Conservation (phyloP, 2,329 filamentous ascomycete genomes). For the Colletotrichum sp. region DNA sequence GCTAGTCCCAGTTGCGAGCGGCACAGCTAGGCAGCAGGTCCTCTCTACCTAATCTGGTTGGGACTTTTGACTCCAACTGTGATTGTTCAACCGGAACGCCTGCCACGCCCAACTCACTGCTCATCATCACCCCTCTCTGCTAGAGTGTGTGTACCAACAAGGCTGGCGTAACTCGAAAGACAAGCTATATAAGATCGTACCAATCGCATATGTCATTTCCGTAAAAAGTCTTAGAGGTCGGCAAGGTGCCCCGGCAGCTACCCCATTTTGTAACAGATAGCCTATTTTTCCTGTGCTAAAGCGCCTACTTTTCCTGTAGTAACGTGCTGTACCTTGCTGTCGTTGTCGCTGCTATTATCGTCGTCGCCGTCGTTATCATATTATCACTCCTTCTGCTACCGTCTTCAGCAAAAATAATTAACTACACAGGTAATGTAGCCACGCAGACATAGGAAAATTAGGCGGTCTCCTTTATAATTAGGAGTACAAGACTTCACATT, state of each 20-base stretch:
- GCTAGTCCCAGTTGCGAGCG: background rate
- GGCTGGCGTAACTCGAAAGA: background rate
- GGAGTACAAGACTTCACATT: background rate
- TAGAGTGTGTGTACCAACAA: background rate
- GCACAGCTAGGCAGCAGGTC: background rate
- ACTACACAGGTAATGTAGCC: too few species aligned
- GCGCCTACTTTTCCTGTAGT: too few species aligned
- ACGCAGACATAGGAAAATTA: too few species aligned
- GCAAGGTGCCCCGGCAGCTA: background rate
- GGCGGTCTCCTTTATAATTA: too few species aligned
- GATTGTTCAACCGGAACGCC: background rate
- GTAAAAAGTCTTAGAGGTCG: fast-evolving
- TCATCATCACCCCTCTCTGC: background rate
- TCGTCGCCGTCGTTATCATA: too few species aligned
- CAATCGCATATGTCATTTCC: background rate
- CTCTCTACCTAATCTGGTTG: background rate
- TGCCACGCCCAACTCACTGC: background rate
- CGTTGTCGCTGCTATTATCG: too few species aligned
- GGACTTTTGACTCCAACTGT: background rate
- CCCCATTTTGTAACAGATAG: too few species aligned
- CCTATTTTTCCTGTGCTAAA: too few species aligned
- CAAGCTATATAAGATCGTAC: background rate
- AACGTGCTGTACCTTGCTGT: too few species aligned
- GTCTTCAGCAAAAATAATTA: too few species aligned
- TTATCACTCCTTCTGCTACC: too few species aligned